Evolutionary conservation across 108 stramenopile species (phyloP), one percentile per base, ranked within the genome.

Genomic region (Parmales sp.): DNA sequence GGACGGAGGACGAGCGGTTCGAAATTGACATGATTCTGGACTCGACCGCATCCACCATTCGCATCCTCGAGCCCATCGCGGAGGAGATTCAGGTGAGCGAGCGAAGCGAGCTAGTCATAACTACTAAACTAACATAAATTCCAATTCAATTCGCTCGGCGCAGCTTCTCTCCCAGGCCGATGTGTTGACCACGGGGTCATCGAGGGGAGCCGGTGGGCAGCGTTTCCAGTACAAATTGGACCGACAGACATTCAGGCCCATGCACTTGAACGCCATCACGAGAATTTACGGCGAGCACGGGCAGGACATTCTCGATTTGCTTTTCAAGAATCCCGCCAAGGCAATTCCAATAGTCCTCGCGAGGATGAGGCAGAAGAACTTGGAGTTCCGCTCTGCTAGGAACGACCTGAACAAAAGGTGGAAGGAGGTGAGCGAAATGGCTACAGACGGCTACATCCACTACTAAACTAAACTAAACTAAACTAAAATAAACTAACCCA

Each of bases 1-100:
- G 92, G 38, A 84, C 82, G 63, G 98, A 99, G 74, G 98, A 99
- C 76, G 96, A 98, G 78, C 81, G 96, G n/a, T 99, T 95, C 81
- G 98, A 99, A 80, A 93, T 99, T 45, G 98, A 99, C 80, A 97
- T 98, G 95, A 88, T 90, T 44, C 95, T 98, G 68, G 98, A 98
- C 70, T 86, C 90, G 19, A 96, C 93, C 74, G 73, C 87, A 16
- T 66, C 84, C 38, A 88, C 95, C 22, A 81, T 96, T 69, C 83
- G 78, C 7, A 79, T 89, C 5, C 76, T 99, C 29, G 89, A 91
- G 36, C 94, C 95, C n/a, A 83, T 99, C 68, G 93, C 86, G 5
- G 86, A 95, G 69, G 97, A 98, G 68, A 90, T 99, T 70, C 70
- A 81, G 36, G 70, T 79, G 44, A 80, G 95, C 11, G 72, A 83